Base-by-base conservation (phyloP, 257 asterid genomes). In the Solanum piurae region DNA sequence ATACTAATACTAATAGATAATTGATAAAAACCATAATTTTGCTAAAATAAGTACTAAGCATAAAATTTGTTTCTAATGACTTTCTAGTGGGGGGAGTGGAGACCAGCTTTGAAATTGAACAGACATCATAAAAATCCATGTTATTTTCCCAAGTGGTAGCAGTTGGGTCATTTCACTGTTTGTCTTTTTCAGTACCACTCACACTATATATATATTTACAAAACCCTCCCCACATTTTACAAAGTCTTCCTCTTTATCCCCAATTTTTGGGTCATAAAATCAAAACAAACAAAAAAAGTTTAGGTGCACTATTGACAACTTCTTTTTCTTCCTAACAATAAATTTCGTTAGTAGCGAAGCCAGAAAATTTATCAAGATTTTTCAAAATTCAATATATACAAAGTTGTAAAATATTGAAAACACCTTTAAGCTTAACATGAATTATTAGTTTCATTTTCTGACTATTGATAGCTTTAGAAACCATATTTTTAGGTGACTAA, bases 101-200 rank as follows among this genome's bases (percentile, higher is more conserved):
- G 85, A 80, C 85, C 10, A 80, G 85, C 69, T 80, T 49, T 80
- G 85, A 33, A 20, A 49, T 76, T 62, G 74, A 69, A 7, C 5
- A 33, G 82, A 80, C 85, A 21, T 25, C 31, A 80, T 44, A 3
- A 18, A 86, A 52, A 14, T 31, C n/a, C 75, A 74, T 66, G 49
- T 33, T 74, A 3, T 52, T 76, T 66, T 46, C 37, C 11, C 55
- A 9, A 71, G 58, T 68, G 89, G 27, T 21, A 71, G 88, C 44
- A 36, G 91, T 49, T 89, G 79, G 76, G 88, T 49, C 89, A 84
- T 84, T 84, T 87, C 60, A 49, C 72, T 80, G 18, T 80, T 80
- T 46, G 85, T 21, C 18, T 27, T 80, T 71, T 86, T 40, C 11
- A 58, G 37, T 60, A 60, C 44, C 75, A 75, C 27, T 37, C 40